Evolutionary conservation across 441 rosid genomes (phyloP), one percentile per base, ranked within the genome.

Genomic region (Brassica balearica): DNA sequence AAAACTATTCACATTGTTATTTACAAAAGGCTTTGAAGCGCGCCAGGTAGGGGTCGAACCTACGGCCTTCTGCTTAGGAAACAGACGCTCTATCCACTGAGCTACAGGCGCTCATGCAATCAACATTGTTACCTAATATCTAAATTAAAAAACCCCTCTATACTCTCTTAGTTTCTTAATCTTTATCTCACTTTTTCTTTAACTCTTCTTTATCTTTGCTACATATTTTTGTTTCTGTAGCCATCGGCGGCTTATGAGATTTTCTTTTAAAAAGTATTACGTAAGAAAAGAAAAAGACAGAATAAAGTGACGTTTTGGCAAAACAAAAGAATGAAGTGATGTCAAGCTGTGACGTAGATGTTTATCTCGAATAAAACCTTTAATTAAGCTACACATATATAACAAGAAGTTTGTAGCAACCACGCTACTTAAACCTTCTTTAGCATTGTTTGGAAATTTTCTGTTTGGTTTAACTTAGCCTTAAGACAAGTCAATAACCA

Each of bases 51-150:
- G 93, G 90, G 88, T 90, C 93, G 90, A 90, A 91, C 93, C 94
- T 90, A 85, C 86, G 92, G 82, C 93, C 82, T 90, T 87, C 95
- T 90, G 90, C 91, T 90, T 86, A 90, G 92, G 92, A 90, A 92
- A 86, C 90, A 88, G 92, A 88, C 93, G 90, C 95, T 89, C 94
- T 89, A 87, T 89, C 95, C 91, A 90, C 94, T 87, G 92, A 89
- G 97, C 92, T 86, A 92, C 91, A 85, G 86, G 92, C 92, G 87
- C 97, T 17, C 29, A 0, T 1, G 0, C 1, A 0, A 0, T 1
- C 0, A 0, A 2, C 0, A 0, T 3, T 10, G 3, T 46, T 1
- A 48, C 55, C 55, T 48, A 48, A 48, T 1, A 46, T 0, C 5
- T 43, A 43, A 4, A 1, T 43, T 43, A 10, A 11, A 1, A 10